Base-by-base conservation (phyloP, 768 basidiomycete genomes). In the Leccinum olivaceopallidum region DNA sequence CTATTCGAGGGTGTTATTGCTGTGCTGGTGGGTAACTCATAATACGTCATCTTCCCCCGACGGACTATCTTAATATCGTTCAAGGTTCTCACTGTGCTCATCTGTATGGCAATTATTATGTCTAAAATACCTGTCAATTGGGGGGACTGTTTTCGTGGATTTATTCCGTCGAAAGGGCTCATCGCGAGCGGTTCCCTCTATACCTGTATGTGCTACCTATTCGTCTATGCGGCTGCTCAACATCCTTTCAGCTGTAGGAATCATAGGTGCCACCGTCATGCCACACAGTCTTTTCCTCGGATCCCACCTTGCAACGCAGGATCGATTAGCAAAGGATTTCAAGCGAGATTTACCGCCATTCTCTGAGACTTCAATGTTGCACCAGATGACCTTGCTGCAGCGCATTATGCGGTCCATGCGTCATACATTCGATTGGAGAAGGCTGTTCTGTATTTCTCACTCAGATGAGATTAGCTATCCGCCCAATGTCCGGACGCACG, bases 201-300 rank as follows among this genome's bases (percentile, higher is more conserved):
- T 67, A 86, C 83, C 1, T 87, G 89, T 89, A 67, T 48, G 83
- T 58, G 13, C n/a, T 36, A 14, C 20, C 47, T 73, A 8, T 65
- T 51, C 16, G 52, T 57, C 44, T 24, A 16, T 16, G 62, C 48
- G 42, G 57, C 55, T 22, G 2, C 61, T 75, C 20, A 75, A 32
- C 24, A 26, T 57, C 26, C 13, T 55, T 60, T 47, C 61, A 87
- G 85, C 87, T 32, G 84, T 90, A 57, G 89, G 89, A 39, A 86
- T 92, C 54, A 69, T 90, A 2, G 88, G 90, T 32, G 92, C 93
- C 1, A 97, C 93, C 3, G 88, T 94, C 60, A 95, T 95, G 94
- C 94, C 94, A 0, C 94, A 95, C 72, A 89, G 88, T 60, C 79
- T 97, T n/a, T 94, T 91, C 78, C 80, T 97, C 16, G 95, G 94